Evolutionary conservation across 1,284 basidiomycete species (phyloP), one percentile per base, ranked within the genome.

Genomic region (Tremellales sp.): DNA sequence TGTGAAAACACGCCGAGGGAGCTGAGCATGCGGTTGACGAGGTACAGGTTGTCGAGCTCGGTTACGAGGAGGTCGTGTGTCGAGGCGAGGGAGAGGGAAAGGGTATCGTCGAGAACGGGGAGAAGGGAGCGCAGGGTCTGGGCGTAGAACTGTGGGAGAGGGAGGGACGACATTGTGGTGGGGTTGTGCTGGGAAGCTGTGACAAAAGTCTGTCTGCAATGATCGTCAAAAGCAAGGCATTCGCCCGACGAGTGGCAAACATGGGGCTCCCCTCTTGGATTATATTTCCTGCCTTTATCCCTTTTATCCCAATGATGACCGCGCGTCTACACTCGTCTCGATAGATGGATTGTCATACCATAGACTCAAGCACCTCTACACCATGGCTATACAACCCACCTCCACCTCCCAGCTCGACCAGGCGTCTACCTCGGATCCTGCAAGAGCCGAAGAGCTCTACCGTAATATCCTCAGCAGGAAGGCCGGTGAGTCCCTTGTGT

Each of bases 1-100:
- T 84, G 76, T 46, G 87, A 91, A 71, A 94, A 92, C 18, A 95
- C 74, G 0, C 81, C 81, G 21, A 94, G 76, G 39, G 58, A 60
- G 22, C 48, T 50, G 21, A 71, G 48, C 65, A 71, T 71, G 8
- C 70, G 61, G 27, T 56, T 40, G 38, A 75, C 70, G 29, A 76
- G 60, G 50, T 69, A 63, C 7, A 71, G 59, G 40, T 71, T 60
- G 50, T 67, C 61, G 24, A 63, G 56, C 0, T 56, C 58, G 4
- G 43, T 35, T 9, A 52, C 21, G 9, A 73, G 62, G 21, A 45
- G 51, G 3, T 54, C 35, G 47, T 67, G 66, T 14, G 63, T 49
- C n/a, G 38, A 24, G 1, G 54, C 40, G 5, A 58, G 47, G 8
- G 61, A 53, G 19, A 57, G 49, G 28, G 63, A 58, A 32, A 68